Percentiles rank a stretch among this genome's conserved stretches.
These are phyloP conservation scores for Psilocybe subaeruginosa DNA, from an alignment of 768 basidiomycete species.

Conservation along the genomic window DNA sequence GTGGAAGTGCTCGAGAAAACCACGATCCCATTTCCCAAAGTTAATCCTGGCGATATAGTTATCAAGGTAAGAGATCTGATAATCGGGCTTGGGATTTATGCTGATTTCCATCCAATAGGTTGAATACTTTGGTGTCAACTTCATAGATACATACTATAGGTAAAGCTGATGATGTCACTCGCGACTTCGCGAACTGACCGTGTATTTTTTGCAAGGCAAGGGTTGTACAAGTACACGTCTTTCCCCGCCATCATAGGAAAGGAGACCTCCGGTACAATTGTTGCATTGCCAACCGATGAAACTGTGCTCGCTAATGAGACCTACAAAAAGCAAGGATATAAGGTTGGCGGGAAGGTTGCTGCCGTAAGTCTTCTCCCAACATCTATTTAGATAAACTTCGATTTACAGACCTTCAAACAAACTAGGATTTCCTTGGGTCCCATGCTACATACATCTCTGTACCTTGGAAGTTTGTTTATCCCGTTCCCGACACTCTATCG, in stretches of 20 bases:
- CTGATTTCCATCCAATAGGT: slow-evolving; percentile 39
- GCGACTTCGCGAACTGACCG: background rate
- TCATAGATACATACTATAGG: slow-evolving; percentile 85
- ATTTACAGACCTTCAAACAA: background rate
- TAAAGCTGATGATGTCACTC: slow-evolving; percentile 26
- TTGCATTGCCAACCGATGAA: slow-evolving; percentile 71
- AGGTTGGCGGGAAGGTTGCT: slow-evolving; percentile 75
- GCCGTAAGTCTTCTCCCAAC: slow-evolving; percentile 45
- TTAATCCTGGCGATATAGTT: slow-evolving; percentile 60
- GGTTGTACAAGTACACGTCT: slow-evolving; percentile 59
- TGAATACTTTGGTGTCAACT: slow-evolving; percentile 84
- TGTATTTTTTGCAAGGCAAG: slow-evolving; percentile 40
- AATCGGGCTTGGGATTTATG: background rate
- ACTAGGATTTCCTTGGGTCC: slow-evolving; percentile 47
- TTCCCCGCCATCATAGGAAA: slow-evolving; percentile 75
- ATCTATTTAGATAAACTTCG: background rate
- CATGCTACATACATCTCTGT: slow-evolving; percentile 77
- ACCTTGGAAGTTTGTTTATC: slow-evolving; percentile 62
- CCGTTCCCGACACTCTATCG: slow-evolving; percentile 66
- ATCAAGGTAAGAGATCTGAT: slow-evolving; percentile 36
- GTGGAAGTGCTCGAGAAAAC: slow-evolving; percentile 76
- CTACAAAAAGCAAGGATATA: slow-evolving; percentile 65
- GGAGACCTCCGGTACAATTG: slow-evolving; percentile 79
- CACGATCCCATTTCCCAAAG: slow-evolving; percentile 67
- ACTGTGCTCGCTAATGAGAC: slow-evolving; percentile 60